These are phyloP conservation scores for Westerdykella ornata DNA, from an alignment of 2,329 filamentous ascomycete genomes.

Conservation along the genomic window DNA sequence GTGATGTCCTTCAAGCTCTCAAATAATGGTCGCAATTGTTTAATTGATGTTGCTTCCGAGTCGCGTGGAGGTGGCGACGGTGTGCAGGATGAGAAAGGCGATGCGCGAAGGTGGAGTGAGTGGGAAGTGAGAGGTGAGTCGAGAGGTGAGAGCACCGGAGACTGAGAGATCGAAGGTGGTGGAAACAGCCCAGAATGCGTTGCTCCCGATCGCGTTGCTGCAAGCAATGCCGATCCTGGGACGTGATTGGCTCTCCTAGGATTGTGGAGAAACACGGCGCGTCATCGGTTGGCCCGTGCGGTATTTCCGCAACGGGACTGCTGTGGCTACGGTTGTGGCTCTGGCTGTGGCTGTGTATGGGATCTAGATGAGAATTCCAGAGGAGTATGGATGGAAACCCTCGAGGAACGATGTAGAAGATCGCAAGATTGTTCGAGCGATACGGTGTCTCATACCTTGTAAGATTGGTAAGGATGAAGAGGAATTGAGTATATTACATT, in stretches of 20 bases:
- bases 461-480: no score
- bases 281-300: slow-evolving; percentile 25
- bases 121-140: slow-evolving; percentile 14
- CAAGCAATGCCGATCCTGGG: slow-evolving; percentile 20
- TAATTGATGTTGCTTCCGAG: slow-evolving; percentile 18
- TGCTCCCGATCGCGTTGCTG: slow-evolving; percentile 29
- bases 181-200: slow-evolving; percentile 12
- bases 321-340: no score
- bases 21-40: slow-evolving; percentile 17
- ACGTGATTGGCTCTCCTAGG: slow-evolving; percentile 21
- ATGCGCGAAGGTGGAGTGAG: slow-evolving; percentile 21
- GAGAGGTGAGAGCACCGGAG: slow-evolving; percentile 14
- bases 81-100: slow-evolving; percentile 12
- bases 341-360: background rate
- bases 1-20: slow-evolving; percentile 21
- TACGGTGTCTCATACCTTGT: no score
- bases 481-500: background rate
- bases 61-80: slow-evolving; percentile 12
- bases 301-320: slow-evolving; percentile 10
- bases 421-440: no score
- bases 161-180: slow-evolving; percentile 11
- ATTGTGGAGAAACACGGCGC: slow-evolving; percentile 23
- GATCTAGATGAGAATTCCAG: background rate
- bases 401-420: no score
- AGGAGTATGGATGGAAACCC: no score